phyloP scores from a whole-genome alignment of 179 eudicot species.

The Beta macrorhiza region DNA sequence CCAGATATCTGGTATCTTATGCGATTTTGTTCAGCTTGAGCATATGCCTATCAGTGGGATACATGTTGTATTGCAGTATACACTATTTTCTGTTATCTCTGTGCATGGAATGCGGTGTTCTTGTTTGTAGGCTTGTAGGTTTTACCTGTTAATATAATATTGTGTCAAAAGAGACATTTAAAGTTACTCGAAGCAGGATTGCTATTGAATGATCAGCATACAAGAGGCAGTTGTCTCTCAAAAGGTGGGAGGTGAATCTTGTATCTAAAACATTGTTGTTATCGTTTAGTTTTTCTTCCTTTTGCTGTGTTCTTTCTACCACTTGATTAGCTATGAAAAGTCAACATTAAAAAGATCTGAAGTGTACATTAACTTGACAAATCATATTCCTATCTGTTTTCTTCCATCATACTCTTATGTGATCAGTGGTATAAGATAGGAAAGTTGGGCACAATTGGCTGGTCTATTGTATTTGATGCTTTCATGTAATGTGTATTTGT shows the following conservation, averaged over 20 bases:
- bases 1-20: not conserved
- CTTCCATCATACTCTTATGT: too few relatives aligned
- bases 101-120: not conserved
- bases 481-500: not conserved
- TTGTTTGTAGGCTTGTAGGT: not conserved
- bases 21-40: not conserved
- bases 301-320: too few relatives aligned
- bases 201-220: not conserved
- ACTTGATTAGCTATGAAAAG: too few relatives aligned
- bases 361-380: not conserved
- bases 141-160: not conserved
- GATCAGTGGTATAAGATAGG: not conserved
- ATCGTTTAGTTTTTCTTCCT: too few relatives aligned
- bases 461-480: not conserved
- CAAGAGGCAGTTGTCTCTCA: not conserved
- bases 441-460: not conserved
- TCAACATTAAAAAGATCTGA: not conserved
- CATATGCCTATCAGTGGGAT: not conserved
- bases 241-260: not conserved
- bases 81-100: not conserved
- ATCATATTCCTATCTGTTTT: not conserved
- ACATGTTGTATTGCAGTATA: not conserved
- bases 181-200: not conserved
- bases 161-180: too few relatives aligned
- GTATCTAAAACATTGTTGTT: not conserved